A percentile compares a stretch with the other conserved stretches of the same genome.
phyloP scores from a whole-genome alignment of 768 basidiomycete genomes.

The Cantharellus cinnabarinus region DNA sequence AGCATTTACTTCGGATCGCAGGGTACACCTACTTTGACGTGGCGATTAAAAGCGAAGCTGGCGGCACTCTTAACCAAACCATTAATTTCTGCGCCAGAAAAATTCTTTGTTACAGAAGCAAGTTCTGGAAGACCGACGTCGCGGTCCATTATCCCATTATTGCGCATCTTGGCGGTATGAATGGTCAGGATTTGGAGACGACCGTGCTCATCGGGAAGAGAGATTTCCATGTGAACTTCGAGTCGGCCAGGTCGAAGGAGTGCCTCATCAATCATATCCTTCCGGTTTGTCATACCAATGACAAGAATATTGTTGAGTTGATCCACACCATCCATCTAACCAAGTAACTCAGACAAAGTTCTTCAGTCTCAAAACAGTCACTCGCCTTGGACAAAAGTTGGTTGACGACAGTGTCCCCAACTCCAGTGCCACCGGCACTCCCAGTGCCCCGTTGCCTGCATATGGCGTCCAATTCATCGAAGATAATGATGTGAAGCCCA shows the following conservation, averaged over 20 bases:
- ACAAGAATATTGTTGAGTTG: constrained; percentile 97
- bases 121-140: constrained; percentile 75
- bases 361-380: not conserved
- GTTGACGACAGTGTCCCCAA: constrained; percentile 98
- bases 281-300: constrained; percentile 97
- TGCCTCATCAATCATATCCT: constrained; percentile 98
- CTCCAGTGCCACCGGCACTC: constrained; percentile 76
- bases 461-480: constrained; percentile 95
- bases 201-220: constrained; percentile 83
- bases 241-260: constrained; percentile 92
- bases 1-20: not conserved
- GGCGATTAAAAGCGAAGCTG: constrained; percentile 91
- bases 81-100: constrained; percentile 88
- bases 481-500: constrained; percentile 96
- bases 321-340: constrained; percentile 96
- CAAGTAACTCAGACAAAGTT: not conserved
- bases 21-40: constrained; percentile 48
- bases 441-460: constrained; percentile 91
- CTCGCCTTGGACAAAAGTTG: constrained; percentile 87
- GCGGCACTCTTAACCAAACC: constrained; percentile 96
- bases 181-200: constrained; percentile 87
- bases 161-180: constrained; percentile 87
- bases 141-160: constrained; percentile 68
- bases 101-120: constrained; percentile 79
- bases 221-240: constrained; percentile 99